These are phyloP conservation scores for Solioccasus polychromus DNA, from an alignment of 768 basidiomycete species.

Conservation along the genomic window DNA sequence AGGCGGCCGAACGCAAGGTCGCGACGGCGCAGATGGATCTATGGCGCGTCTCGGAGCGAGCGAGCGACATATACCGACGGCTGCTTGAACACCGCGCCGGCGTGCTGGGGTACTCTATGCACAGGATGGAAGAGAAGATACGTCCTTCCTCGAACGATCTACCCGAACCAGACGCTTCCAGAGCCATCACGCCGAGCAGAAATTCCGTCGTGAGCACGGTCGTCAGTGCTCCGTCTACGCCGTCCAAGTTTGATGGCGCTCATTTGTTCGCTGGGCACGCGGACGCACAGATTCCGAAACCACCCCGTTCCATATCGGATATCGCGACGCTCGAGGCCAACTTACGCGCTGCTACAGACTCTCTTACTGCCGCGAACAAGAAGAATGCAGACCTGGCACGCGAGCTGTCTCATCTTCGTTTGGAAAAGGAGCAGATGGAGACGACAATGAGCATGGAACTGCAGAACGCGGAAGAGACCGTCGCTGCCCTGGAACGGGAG, in stretches of 20 bases:
- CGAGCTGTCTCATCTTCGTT: constrained; percentile 56
- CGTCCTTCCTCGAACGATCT: constrained; percentile 26
- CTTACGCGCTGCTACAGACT: constrained; percentile 57
- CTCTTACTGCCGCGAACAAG: constrained; percentile 55
- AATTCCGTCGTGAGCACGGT: constrained; percentile 52
- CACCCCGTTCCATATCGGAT: constrained; percentile 44
- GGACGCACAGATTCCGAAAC: constrained; percentile 52
- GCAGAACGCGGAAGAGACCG: constrained; percentile 64
- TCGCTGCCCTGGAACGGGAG: constrained; percentile 54
- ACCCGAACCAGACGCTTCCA: constrained; percentile 42
- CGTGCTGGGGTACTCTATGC: constrained; percentile 71
- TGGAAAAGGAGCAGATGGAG: constrained; percentile 72
- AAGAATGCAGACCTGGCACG: constrained; percentile 60
- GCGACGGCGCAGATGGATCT: constrained; percentile 69
- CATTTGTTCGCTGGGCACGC: constrained; percentile 85
- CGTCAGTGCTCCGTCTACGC: constrained; percentile 40
- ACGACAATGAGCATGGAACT: constrained; percentile 63
- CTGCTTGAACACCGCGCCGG: constrained; percentile 82
- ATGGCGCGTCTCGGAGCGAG: constrained; percentile 61
- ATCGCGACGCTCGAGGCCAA: constrained; percentile 59
- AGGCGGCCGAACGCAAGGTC: constrained; percentile 70
- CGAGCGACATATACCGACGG: constrained; percentile 57
- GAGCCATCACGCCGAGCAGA: constrained; percentile 50
- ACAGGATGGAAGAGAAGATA: constrained; percentile 60
- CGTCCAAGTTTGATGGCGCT: constrained; percentile 74